Base-by-base conservation (phyloP, 179 eudicot species). In the Silene coronaria region DNA sequence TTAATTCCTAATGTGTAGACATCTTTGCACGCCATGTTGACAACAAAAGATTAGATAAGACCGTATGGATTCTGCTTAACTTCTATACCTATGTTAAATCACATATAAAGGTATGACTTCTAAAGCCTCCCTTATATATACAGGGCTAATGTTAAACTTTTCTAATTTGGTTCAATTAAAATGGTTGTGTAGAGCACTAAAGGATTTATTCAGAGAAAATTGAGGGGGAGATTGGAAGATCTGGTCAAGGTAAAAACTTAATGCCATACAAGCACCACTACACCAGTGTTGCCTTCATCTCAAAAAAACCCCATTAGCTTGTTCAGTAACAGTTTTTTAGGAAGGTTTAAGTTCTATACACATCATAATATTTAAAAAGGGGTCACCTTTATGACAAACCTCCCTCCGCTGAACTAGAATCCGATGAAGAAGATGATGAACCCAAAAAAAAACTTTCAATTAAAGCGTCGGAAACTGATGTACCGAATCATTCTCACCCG, bases 51-150 rank as follows among this genome's bases (percentile, higher is more conserved):
- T 87, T 96, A 14, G 97, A 91, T 81, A 91, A 86, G 79, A 91
- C 93, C 0, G 87, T 89, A 57, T 96, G 97, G 97, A 89, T 83
- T 87, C 85, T 96, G 11, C 82, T 95, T 63, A 95, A 91, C 80
- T 91, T 92, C 82, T 79, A 89, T 73, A 81, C 91, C 67, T 86
- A 87, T 57, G 90, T 95, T 3, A 93, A 91, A 82, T 78, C 82
- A 38, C 91, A 96, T 80, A 89, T 96, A 23, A 96, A 91, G 96
- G 99, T 95, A 87, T 70, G 32, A 45, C 14, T 72, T 70, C 64
- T n/a, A 14, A 16, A 34, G 46, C 48, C 66, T 55, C 30, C 76
- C 19, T 68, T 6, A 27, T 53, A 16, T 45, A 45, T 57, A 26
- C 62, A 62, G 65, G 3, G 28, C 6, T 10, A 75, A 34, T 45